Conservation (phyloP, 169 alveolate species). For the Cryptosporidium muris region DNA sequence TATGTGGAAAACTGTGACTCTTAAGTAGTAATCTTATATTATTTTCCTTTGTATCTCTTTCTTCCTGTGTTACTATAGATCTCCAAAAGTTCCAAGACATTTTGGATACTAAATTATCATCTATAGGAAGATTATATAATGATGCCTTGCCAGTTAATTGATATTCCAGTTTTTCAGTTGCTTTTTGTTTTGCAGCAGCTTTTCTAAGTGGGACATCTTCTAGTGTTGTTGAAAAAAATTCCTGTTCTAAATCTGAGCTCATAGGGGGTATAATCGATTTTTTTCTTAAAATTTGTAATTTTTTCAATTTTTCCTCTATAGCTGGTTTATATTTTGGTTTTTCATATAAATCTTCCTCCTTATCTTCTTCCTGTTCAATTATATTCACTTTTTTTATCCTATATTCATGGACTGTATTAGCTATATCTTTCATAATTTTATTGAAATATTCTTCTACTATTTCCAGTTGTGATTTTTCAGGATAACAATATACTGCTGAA, state of each 20-base stretch:
- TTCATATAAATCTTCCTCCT: slow-evolving; percentile 15
- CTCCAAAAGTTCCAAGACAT: slow-evolving; percentile 64
- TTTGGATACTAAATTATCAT: slow-evolving; percentile 6
- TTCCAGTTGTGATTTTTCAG: slow-evolving; percentile 27
- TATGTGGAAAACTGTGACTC: slow-evolving; percentile 42
- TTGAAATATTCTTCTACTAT: slow-evolving; percentile 37
- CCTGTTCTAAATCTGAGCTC: slow-evolving; percentile 18
- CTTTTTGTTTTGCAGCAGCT: slow-evolving; percentile 19
- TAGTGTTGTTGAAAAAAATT: slow-evolving; percentile 26
- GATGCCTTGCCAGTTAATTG: slow-evolving; percentile 22
- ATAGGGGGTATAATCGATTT: slow-evolving; percentile 17
- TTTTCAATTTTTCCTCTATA: slow-evolving; percentile 30
- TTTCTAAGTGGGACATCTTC: slow-evolving; percentile 53
- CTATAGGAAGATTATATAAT: slow-evolving; percentile 27
- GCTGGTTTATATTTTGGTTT: slow-evolving; percentile 49
- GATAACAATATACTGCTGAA: slow-evolving; percentile 69
- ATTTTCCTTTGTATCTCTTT: slow-evolving; percentile 10
- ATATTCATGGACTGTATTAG: slow-evolving; percentile 2
- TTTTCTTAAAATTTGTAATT: slow-evolving; percentile 6
- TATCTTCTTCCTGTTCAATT: slow-evolving; percentile 14
- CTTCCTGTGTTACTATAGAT: slow-evolving; percentile 36
- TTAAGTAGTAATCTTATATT: slow-evolving; percentile 7
- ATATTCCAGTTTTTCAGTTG: slow-evolving; percentile 16
- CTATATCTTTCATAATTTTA: slow-evolving; percentile 23
- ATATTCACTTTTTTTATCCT: slow-evolving; percentile 11